Conservation (phyloP, 1,284 basidiomycete species). For the Naganishia sp. region DNA sequence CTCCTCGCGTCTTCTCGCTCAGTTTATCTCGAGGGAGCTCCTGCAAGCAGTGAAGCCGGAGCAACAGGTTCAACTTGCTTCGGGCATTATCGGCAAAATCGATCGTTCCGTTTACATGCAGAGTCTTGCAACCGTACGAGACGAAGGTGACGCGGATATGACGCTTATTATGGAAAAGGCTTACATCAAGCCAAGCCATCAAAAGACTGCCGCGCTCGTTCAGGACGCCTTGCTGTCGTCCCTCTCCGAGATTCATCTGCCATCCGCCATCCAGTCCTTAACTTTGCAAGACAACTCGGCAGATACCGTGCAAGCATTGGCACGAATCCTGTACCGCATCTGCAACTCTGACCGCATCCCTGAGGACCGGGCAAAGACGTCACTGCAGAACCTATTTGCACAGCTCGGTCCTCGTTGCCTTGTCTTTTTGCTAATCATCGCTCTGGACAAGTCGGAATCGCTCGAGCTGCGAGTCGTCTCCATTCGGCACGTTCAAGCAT, state of each 20-base stretch:
- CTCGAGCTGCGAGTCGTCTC: conserved; percentile 65
- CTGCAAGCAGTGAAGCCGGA: conserved; percentile 61
- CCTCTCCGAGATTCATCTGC: conserved; percentile 7
- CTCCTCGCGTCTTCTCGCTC: conserved; percentile 62
- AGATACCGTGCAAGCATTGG: conserved; percentile 6
- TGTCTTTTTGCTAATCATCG: conserved; percentile 75
- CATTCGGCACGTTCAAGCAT: conserved; percentile 71
- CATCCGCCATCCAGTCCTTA: conserved; percentile 60
- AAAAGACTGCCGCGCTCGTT: conserved; percentile 21
- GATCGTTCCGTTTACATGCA: conserved; percentile 29
- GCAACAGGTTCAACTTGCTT: conserved; percentile 62
- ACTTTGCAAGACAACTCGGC: conserved; percentile 36
- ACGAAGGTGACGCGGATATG: conserved; percentile 5
- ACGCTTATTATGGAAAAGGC: conserved; percentile 22
- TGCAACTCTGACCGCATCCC: conserved; percentile 57
- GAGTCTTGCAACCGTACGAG: conserved; percentile 17
- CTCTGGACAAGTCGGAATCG: conserved; percentile 55
- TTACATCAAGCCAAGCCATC: conserved; percentile 32
- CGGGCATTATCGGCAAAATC: conserved; percentile 50
- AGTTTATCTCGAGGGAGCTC: conserved; percentile 63
- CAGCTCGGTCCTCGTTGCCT: conserved; percentile 70
- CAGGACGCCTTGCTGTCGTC: conserved; percentile 27
- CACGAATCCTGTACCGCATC: conserved; percentile 20
- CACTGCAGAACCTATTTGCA: conserved; percentile 69
- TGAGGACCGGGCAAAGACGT: conserved; percentile 58